Percentiles rank a stretch among this genome's conserved stretches.
phyloP scores from a whole-genome alignment of 768 basidiomycete species.

The Macrolepiota dolichaula region DNA sequence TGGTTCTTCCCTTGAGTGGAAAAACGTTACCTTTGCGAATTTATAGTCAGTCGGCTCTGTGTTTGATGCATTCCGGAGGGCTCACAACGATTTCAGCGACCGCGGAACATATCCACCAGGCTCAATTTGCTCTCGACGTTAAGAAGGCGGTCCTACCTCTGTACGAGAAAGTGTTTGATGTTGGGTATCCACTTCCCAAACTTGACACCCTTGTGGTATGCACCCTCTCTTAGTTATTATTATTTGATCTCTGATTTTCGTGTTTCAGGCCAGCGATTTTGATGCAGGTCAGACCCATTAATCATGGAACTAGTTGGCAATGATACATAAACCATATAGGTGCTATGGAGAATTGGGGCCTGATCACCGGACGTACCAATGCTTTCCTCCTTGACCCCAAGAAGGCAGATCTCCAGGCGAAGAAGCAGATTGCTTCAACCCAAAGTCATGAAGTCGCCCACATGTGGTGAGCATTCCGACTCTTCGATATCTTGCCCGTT shows the following conservation, averaged over 20 bases:
- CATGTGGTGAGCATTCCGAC: slow-evolving; percentile 53
- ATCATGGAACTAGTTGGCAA: neutral
- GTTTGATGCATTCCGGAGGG: neutral
- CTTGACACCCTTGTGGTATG: slow-evolving; percentile 86
- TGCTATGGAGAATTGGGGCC: slow-evolving; percentile 94
- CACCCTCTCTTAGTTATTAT: slow-evolving; percentile 11
- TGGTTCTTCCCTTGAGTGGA: slow-evolving; percentile 75
- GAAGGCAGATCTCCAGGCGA: slow-evolving; percentile 65
- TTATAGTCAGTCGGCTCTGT: slow-evolving; percentile 52
- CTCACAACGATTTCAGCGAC: slow-evolving; percentile 49
- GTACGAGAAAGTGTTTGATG: slow-evolving; percentile 92
- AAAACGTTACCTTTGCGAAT: slow-evolving; percentile 80
- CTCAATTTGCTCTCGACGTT: slow-evolving; percentile 84
- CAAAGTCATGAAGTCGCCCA: slow-evolving; percentile 89
- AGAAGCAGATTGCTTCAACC: slow-evolving; percentile 72
- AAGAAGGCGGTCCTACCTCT: slow-evolving; percentile 78
- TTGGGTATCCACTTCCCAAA: slow-evolving; percentile 91
- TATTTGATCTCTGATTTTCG: neutral
- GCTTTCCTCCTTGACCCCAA: slow-evolving; percentile 80
- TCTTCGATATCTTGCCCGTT: neutral
- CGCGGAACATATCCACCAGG: slow-evolving; percentile 77
- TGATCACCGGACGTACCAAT: slow-evolving; percentile 86
- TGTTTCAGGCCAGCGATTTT: slow-evolving; percentile 70
- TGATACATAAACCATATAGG: slow-evolving; percentile 28
- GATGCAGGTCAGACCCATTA: slow-evolving; percentile 58